These are phyloP conservation scores for Bruguiera hainesii DNA, from an alignment of 441 rosid species.

Conservation along the genomic window DNA sequence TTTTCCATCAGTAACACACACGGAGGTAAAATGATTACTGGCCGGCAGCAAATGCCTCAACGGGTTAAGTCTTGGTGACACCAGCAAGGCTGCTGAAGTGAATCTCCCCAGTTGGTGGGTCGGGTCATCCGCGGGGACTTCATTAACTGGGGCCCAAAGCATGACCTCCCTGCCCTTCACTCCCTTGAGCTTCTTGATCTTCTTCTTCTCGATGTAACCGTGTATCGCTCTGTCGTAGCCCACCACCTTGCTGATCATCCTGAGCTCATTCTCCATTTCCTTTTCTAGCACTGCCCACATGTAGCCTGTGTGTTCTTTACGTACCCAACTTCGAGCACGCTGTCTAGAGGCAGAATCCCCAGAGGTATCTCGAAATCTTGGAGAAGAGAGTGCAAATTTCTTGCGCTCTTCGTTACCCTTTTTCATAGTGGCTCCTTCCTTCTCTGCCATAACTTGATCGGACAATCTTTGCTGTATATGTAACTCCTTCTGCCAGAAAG, in stretches of 20 bases:
- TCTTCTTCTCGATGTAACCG: slow-evolving; percentile 39
- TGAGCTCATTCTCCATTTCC: slow-evolving; percentile 48
- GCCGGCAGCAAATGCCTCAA: slow-evolving; percentile 57
- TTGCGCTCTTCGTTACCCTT: slow-evolving; percentile 50
- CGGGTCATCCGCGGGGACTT: slow-evolving; percentile 41
- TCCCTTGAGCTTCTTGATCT: slow-evolving; percentile 59
- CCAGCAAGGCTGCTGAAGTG: slow-evolving; percentile 64
- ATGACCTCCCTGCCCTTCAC: slow-evolving; percentile 59
- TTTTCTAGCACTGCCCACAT: slow-evolving; percentile 56
- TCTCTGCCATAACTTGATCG: slow-evolving; percentile 32
- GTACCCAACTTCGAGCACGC: slow-evolving; percentile 48
- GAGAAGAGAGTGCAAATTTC: slow-evolving; percentile 46
- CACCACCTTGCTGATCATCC: slow-evolving; percentile 54
- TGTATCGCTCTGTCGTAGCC: slow-evolving; percentile 46
- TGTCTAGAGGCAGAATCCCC: slow-evolving; percentile 54
- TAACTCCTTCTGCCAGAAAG: too few relatives aligned
- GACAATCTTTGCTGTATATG: too few relatives aligned
- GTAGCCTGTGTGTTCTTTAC: slow-evolving; percentile 44
- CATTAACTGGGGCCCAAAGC: slow-evolving; percentile 51
- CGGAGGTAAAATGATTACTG: slow-evolving; percentile 22
- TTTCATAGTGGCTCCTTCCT: slow-evolving; percentile 50
- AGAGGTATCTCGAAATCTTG: slow-evolving; percentile 52
- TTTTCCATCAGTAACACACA: too few relatives aligned
- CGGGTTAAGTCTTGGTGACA: slow-evolving; percentile 53
- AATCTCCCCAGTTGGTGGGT: slow-evolving; percentile 46